These are phyloP conservation scores for Insectozyma bohioensis DNA, from an alignment of 1,139 yeast genomes.

Conservation along the genomic window DNA sequence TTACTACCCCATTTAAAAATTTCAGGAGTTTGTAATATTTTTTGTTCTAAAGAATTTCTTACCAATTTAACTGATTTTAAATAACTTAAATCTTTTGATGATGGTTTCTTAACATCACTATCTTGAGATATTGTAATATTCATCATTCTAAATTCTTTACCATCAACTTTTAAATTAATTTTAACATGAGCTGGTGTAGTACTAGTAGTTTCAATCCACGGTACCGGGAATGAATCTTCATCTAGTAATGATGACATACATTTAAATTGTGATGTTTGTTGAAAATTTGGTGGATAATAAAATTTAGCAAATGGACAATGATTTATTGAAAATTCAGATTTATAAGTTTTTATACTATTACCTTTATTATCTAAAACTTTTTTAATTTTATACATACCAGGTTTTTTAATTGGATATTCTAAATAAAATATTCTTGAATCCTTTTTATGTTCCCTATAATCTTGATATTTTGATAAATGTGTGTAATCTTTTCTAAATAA, in stretches of 20 bases:
- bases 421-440: conserved; percentile 44
- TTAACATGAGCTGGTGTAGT: conserved; percentile 72
- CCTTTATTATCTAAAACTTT: conserved; percentile 67
- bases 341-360: conserved; percentile 61
- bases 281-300: conserved; percentile 29
- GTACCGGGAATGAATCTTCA: conserved; percentile 51
- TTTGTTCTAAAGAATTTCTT: conserved; percentile 38
- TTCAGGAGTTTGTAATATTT: conserved; percentile 26
- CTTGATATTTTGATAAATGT: conserved; percentile 26
- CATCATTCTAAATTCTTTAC: conserved; percentile 29
- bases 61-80: conserved; percentile 25
- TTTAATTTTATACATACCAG: conserved; percentile 73
- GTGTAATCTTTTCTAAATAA: conserved; percentile 43
- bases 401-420: conserved; percentile 58
- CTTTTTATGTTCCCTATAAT: conserved; percentile 16
- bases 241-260: conserved; percentile 48
- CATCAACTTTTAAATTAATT: conserved; percentile 58
- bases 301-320: conserved; percentile 74
- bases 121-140: conserved; percentile 19
- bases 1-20: conserved; percentile 30
- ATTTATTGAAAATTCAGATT: conserved; percentile 66
- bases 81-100: conserved; percentile 21
- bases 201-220: conserved; percentile 59
- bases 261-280: conserved; percentile 36
- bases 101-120: conserved; percentile 15